A percentile compares a stretch with the other conserved stretches of the same genome.
Evolutionary conservation across 805 yeast species (phyloP).

Genomic region (Teunomyces pallodes): DNA sequence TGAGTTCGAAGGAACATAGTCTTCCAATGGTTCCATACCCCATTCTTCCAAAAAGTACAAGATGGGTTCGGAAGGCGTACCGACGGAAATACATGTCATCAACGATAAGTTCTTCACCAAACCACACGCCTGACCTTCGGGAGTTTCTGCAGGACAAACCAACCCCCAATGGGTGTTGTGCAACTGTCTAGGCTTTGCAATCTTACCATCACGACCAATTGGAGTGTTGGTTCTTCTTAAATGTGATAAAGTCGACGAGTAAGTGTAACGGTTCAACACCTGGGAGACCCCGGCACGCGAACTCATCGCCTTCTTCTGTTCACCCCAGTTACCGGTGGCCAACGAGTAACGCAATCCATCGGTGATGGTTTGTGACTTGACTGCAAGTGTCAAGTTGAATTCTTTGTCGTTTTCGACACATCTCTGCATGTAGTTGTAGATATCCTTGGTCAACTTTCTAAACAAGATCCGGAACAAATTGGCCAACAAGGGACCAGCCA

Average conservation of each 20-base stretch:
- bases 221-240: constrained; percentile 99
- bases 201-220: constrained; percentile 98
- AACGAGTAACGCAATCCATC: constrained; percentile 96
- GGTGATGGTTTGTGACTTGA: constrained; percentile 94
- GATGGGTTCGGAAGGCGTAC: constrained; percentile 95
- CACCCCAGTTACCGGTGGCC: constrained; percentile 99
- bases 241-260: constrained; percentile 97
- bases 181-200: constrained; percentile 97
- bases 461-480: constrained; percentile 91
- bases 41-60: constrained; percentile 92
- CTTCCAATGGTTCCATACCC: constrained; percentile 99
- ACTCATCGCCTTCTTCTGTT: constrained; percentile 98
- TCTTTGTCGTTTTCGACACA: constrained; percentile 98
- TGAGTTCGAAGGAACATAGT: constrained; percentile 87
- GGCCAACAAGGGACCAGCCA: constrained; percentile 97
- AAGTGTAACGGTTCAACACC: constrained; percentile 95
- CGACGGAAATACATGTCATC: constrained; percentile 97
- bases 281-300: constrained; percentile 99
- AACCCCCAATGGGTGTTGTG: constrained; percentile 99
- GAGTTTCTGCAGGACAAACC: constrained; percentile 99
- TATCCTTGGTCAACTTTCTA: constrained; percentile 93
- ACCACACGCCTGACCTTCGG: constrained; percentile 99
- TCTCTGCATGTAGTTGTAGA: constrained; percentile 97
- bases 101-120: constrained; percentile 92
- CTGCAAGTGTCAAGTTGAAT: constrained; percentile 93